Evolutionary conservation across 148 eudicot species (phyloP).

Genomic region (Chenopodium album): DNA sequence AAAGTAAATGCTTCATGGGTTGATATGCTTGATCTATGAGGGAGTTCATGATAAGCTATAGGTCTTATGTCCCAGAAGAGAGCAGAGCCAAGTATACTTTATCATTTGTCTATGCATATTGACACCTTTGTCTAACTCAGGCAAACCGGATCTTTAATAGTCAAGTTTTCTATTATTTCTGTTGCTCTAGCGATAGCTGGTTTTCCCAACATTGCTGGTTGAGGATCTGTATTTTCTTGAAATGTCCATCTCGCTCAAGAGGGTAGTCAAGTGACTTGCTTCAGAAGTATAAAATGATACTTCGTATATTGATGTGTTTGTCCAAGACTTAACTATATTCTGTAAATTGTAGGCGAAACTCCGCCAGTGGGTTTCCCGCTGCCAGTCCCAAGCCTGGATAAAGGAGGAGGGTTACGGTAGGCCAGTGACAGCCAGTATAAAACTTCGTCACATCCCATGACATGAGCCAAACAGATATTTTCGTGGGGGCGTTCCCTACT

Average conservation of each 20-base stretch:
- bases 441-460: no score
- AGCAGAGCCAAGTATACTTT: not conserved
- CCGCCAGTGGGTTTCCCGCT: no score
- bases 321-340: not conserved
- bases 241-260: not conserved
- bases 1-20: not conserved
- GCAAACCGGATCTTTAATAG: not conserved
- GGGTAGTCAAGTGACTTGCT: not conserved
- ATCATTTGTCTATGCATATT: not conserved
- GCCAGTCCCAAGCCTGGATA: no score
- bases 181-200: not conserved
- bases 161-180: not conserved
- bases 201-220: not conserved
- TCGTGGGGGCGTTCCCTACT: no score
- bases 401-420: no score
- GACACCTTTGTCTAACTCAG: not conserved
- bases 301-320: no score
- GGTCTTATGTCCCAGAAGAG: not conserved
- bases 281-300: not conserved
- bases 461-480: no score
- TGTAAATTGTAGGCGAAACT: not conserved
- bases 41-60: not conserved
- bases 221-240: not conserved
- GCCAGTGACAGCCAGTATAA: no score
- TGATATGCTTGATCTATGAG: not conserved